A percentile compares a stretch with the other conserved stretches of the same genome.
phyloP scores from a whole-genome alignment of 169 alveolate genomes.

The Perkinsus olseni region DNA sequence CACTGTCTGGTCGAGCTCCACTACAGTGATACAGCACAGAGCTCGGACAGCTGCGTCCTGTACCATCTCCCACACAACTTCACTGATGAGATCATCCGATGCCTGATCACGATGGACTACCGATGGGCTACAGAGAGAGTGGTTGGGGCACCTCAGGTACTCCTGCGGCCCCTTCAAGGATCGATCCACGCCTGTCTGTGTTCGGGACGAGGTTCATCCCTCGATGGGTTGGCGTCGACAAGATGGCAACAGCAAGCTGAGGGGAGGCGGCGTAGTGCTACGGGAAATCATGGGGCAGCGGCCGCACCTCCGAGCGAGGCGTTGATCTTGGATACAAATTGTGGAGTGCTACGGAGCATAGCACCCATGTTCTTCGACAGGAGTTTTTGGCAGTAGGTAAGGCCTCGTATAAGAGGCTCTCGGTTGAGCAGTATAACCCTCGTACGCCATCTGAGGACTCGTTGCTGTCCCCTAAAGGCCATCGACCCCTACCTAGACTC shows the following conservation, averaged over 20 bases:
- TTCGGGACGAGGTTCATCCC: neutral
- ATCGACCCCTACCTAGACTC: neutral
- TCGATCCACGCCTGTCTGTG: neutral
- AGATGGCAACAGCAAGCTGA: neutral
- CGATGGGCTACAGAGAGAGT: neutral
- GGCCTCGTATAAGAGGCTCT: neutral
- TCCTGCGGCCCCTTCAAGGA: neutral
- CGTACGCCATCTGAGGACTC: neutral
- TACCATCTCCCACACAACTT: neutral
- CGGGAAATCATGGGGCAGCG: neutral
- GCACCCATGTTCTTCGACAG: neutral
- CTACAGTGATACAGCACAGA: neutral
- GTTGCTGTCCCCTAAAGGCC: neutral
- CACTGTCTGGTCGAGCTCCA: neutral
- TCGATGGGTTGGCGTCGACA: neutral
- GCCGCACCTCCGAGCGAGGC: neutral
- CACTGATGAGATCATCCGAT: neutral
- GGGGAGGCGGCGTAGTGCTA: neutral
- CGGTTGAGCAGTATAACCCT: neutral
- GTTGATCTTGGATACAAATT: neutral
- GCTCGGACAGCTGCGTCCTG: neutral
- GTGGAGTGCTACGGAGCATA: neutral
- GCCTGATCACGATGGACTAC: neutral
- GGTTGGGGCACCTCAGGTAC: neutral
- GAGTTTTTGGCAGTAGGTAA: neutral